Conservation (phyloP, 2,329 filamentous ascomycete species). For the Sporothrix variecibatus region DNA sequence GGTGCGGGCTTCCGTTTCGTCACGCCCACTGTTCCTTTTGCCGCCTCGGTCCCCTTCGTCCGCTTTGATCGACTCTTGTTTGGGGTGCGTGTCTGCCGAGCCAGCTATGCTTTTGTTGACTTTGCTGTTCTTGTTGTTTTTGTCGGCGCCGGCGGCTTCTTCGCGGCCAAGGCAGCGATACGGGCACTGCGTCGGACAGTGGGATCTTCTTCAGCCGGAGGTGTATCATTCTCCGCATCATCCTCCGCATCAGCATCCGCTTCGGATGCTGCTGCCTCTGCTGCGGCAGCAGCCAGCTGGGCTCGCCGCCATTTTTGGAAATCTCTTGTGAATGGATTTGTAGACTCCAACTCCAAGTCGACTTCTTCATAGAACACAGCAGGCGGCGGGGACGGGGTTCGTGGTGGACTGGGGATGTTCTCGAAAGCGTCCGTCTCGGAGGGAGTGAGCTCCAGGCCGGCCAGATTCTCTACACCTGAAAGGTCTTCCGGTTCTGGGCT, state of each 20-base stretch:
- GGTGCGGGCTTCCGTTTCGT: not conserved
- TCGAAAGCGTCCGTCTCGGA: not conserved
- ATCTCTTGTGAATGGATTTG: not conserved
- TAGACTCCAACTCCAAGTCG: not conserved
- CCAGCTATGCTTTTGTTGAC: not conserved
- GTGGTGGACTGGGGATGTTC: not conserved
- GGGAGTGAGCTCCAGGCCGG: conserved; percentile 5
- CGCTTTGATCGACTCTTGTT: not conserved
- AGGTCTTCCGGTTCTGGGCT: conserved; percentile 8
- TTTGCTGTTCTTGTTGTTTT: not conserved
- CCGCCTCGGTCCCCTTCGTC: not conserved
- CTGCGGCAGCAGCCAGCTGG: not conserved
- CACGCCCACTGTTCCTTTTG: not conserved
- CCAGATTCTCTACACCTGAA: not conserved
- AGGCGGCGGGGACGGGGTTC: not conserved
- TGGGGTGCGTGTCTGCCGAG: not conserved
- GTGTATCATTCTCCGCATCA: not conserved
- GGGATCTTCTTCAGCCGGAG: not conserved
- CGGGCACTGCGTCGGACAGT: not conserved
- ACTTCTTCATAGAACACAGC: not conserved
- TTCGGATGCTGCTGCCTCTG: not conserved
- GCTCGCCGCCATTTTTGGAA: not conserved
- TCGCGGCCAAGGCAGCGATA: not conserved
- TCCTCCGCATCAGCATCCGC: not conserved
- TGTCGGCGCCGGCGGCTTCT: not conserved